A percentile compares a stretch with the other conserved stretches of the same genome.
phyloP scores from a whole-genome alignment of 2,329 filamentous ascomycete species.

The Xylariomycetidae sp. region DNA sequence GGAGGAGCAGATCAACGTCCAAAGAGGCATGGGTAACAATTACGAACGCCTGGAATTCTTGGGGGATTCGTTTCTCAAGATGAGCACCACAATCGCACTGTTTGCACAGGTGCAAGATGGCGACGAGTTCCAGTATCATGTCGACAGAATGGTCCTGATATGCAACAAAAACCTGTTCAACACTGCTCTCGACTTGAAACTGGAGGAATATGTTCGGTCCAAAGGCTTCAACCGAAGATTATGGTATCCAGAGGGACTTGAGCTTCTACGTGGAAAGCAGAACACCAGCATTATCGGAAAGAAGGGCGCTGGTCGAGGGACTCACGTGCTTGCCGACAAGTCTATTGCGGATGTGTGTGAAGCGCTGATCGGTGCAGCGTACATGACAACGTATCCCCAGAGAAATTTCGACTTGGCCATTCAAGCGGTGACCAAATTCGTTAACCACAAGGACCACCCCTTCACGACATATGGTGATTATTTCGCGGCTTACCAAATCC shows the following conservation, averaged over 20 bases:
- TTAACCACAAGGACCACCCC: conserved; percentile 63
- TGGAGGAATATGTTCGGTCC: conserved; percentile 77
- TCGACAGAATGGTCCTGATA: conserved; percentile 83
- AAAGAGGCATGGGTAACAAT: conserved; percentile 84
- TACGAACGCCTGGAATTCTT: conserved; percentile 94
- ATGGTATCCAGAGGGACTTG: conserved; percentile 85
- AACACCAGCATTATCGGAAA: conserved; percentile 60
- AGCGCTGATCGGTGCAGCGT: conserved; percentile 84
- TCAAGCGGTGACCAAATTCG: conserved; percentile 62
- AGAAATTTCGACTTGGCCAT: conserved; percentile 54
- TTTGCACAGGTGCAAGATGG: conserved; percentile 72
- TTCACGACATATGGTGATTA: conserved; percentile 72
- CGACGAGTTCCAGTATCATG: conserved; percentile 83
- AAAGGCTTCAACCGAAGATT: conserved; percentile 72
- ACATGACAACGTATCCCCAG: conserved; percentile 43
- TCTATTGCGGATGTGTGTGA: conserved; percentile 92
- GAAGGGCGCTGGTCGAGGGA: conserved; percentile 39
- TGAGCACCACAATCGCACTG: conserved; percentile 86
- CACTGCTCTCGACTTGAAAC: conserved; percentile 61
- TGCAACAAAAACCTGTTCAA: conserved; percentile 90
- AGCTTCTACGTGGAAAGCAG: conserved; percentile 68
- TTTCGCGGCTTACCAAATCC: conserved; percentile 60
- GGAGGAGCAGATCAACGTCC: conserved; percentile 65
- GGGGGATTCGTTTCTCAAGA: conserved; percentile 91
- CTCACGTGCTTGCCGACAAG: conserved; percentile 77